Evolutionary conservation across 345 rosid species (phyloP).

Genomic region (Salix dunnii): DNA sequence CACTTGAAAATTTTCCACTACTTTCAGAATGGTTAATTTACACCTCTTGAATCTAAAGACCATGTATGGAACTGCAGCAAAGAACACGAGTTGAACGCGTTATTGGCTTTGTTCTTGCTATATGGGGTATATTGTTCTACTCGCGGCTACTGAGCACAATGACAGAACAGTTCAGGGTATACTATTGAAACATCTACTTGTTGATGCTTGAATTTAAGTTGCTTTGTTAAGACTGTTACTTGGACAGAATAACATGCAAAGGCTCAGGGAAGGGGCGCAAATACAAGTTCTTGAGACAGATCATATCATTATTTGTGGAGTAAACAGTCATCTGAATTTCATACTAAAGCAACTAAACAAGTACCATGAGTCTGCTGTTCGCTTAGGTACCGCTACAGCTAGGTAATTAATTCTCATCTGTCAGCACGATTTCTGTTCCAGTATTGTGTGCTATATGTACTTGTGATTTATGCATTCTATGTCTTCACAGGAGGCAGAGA

Average conservation of each 20-base stretch:
- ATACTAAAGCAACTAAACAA: slow-evolving; percentile 85
- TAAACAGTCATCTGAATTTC: slow-evolving; percentile 71
- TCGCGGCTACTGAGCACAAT: slow-evolving; percentile 92
- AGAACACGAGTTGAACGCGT: slow-evolving; percentile 81
- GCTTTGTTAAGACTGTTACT: slow-evolving; percentile 20
- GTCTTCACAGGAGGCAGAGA: slow-evolving; percentile 72
- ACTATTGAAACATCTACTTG: slow-evolving; percentile 18
- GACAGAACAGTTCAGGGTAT: slow-evolving; percentile 95
- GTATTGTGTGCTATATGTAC: slow-evolving; percentile 3
- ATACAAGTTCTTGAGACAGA: slow-evolving; percentile 87
- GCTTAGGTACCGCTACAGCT: slow-evolving; percentile 87
- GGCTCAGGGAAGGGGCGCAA: slow-evolving; percentile 93
- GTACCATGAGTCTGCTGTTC: slow-evolving; percentile 86
- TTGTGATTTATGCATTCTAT: slow-evolving; percentile 9
- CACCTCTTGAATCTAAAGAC: slow-evolving; percentile 25
- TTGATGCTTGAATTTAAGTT: slow-evolving; percentile 13
- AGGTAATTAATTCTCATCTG: slow-evolving; percentile 48
- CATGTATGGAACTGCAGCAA: slow-evolving; percentile 64
- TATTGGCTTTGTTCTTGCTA: slow-evolving; percentile 79
- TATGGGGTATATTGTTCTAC: slow-evolving; percentile 94
- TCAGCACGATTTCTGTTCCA: neutral
- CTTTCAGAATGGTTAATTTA: slow-evolving; percentile 10
- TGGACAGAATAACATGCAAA: slow-evolving; percentile 83
- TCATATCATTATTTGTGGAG: slow-evolving; percentile 89
- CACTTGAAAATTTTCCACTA: neutral